Conservation (phyloP, 2,329 filamentous ascomycete genomes). For the Aureobasidium zeae region DNA sequence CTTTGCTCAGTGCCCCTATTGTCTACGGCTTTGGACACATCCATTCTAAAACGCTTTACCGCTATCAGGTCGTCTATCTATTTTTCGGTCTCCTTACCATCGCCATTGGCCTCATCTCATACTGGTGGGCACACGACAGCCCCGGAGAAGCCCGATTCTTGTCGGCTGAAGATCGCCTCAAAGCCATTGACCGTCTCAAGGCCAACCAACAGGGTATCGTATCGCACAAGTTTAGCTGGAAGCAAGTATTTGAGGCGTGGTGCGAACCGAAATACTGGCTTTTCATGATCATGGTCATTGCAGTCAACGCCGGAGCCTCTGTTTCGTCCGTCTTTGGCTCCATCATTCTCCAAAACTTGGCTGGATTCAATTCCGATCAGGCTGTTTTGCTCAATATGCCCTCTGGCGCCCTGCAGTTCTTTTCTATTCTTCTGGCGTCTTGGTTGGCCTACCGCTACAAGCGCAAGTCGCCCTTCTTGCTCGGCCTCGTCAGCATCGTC, state of each 20-base stretch:
- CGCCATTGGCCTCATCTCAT: slow-evolving; percentile 12
- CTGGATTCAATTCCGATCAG: slow-evolving; percentile 12
- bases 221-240: slow-evolving; percentile 37
- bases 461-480: slow-evolving; percentile 17
- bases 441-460: slow-evolving; percentile 16
- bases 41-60: slow-evolving; percentile 13
- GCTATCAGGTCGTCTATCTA: slow-evolving; percentile 16
- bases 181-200: slow-evolving; percentile 42
- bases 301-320: slow-evolving; percentile 12
- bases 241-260: slow-evolving; percentile 35
- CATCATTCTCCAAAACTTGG: slow-evolving; percentile 15
- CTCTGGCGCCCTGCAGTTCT: slow-evolving; percentile 13
- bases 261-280: slow-evolving; percentile 45
- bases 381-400: slow-evolving; percentile 18
- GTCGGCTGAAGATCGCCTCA: slow-evolving; percentile 36
- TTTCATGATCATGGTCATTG: slow-evolving; percentile 13
- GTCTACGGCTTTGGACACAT: slow-evolving; percentile 16
- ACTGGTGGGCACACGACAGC: slow-evolving; percentile 16
- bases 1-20: slow-evolving; percentile 13
- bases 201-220: slow-evolving; percentile 42
- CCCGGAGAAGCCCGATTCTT: slow-evolving; percentile 30
- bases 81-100: slow-evolving; percentile 16
- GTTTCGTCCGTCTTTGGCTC: slow-evolving; percentile 17
- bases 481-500: slow-evolving; percentile 14
- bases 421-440: slow-evolving; percentile 14